Percentiles rank a stretch among this genome's conserved stretches.
Conservation (phyloP, 2,329 filamentous ascomycete species). For the Phialocephala subalpina region DNA sequence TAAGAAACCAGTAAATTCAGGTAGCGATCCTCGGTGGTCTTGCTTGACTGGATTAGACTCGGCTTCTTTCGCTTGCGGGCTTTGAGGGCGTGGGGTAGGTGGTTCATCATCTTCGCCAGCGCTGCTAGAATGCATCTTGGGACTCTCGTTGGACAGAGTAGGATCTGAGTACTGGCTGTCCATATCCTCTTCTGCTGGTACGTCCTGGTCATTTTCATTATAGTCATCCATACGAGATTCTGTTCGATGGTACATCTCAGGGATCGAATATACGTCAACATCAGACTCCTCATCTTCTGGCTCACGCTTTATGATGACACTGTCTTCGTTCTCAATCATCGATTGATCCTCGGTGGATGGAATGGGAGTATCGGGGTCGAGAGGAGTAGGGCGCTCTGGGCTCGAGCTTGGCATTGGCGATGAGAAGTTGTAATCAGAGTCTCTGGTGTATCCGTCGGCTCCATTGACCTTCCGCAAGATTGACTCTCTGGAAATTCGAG, state of each 20-base stretch:
- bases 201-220: conserved; percentile 26
- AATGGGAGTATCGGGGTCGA: conserved; percentile 90
- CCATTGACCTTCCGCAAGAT: conserved; percentile 89
- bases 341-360: conserved; percentile 74
- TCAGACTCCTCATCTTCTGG: conserved; percentile 67
- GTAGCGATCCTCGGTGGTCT: conserved; percentile 45
- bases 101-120: conserved; percentile 56
- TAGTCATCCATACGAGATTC: conserved; percentile 50
- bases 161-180: conserved; percentile 61
- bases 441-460: conserved; percentile 57
- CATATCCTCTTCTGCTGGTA: conserved; percentile 32
- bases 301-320: conserved; percentile 73
- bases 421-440: conserved; percentile 71
- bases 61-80: conserved; percentile 43
- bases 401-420: conserved; percentile 67
- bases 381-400: conserved; percentile 63
- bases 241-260: conserved; percentile 69
- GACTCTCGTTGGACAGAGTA: conserved; percentile 34
- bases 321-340: conserved; percentile 56
- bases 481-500: conserved; percentile 90
- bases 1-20: conserved; percentile 57
- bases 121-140: conserved; percentile 35
- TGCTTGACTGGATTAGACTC: conserved; percentile 33
- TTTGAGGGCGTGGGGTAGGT: conserved; percentile 58
- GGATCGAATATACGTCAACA: conserved; percentile 71